Conservation (phyloP, 331 rosid species). For the Ulmus americana region DNA sequence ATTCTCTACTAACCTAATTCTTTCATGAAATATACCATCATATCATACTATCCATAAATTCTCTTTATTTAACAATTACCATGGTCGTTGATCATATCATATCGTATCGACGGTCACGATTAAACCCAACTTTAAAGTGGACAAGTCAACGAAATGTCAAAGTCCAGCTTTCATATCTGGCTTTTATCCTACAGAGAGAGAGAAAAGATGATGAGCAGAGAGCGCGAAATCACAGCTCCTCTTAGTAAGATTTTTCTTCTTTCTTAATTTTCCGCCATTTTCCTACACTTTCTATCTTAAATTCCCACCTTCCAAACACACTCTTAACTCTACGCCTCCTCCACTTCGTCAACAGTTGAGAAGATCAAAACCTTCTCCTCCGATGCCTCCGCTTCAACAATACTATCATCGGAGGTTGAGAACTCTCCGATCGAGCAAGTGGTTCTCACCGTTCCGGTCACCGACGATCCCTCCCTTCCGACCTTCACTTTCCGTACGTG, state of each 20-base stretch:
- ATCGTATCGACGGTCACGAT: too few species aligned
- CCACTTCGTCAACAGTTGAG: constrained; percentile 17
- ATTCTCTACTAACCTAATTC: too few species aligned
- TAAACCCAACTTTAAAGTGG: too few species aligned
- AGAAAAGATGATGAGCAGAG: constrained; percentile 5
- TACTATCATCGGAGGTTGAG: constrained; percentile 16
- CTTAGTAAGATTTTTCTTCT: constrained; percentile 20
- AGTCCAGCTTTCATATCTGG: too few species aligned
- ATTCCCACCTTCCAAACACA: constrained; percentile 15
- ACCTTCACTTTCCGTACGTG: constrained; percentile 40
- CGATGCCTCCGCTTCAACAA: constrained; percentile 13
- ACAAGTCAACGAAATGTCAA: too few species aligned
- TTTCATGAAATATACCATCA: too few species aligned
- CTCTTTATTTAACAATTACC: too few species aligned
- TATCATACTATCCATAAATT: too few species aligned
- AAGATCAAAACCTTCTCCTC: not conserved
- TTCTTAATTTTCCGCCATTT: not conserved
- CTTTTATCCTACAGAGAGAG: not conserved
- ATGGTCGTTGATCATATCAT: too few species aligned
- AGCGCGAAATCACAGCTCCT: constrained; percentile 23
- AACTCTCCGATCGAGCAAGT: constrained; percentile 41
- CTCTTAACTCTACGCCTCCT: too few species aligned
- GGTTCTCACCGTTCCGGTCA: constrained; percentile 40
- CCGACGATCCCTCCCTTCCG: constrained; percentile 38
- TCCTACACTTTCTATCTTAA: not conserved